A percentile compares a stretch with the other conserved stretches of the same genome.
These are phyloP conservation scores for Komagataella populi DNA, from an alignment of 805 yeast species.

Conservation along the genomic window DNA sequence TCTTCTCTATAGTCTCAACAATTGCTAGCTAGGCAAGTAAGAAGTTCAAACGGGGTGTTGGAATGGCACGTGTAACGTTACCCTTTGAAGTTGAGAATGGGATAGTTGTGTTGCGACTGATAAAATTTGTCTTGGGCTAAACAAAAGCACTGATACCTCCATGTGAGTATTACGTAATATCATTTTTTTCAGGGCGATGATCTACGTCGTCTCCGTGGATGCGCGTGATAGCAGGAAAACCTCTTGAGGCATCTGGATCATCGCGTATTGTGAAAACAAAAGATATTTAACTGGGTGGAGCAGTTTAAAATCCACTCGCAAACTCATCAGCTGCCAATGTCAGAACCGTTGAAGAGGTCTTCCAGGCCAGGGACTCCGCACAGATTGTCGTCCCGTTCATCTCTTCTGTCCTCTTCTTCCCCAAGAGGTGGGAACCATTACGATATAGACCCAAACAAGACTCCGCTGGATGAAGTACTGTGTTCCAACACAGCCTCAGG, in stretches of 20 bases:
- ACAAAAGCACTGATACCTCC: neutral
- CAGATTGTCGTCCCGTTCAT: neutral
- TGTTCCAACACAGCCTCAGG: neutral
- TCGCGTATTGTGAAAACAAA: neutral
- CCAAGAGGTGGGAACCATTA: slow-evolving; percentile 33
- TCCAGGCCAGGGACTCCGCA: neutral
- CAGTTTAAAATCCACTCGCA: neutral
- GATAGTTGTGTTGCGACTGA: neutral
- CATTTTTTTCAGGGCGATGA: neutral
- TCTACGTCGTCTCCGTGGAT: neutral
- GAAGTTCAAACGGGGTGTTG: neutral
- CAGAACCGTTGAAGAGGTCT: neutral
- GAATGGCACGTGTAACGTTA: neutral
- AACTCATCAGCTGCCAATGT: neutral
- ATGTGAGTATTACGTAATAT: neutral
- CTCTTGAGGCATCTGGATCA: neutral
- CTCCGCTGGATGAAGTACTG: slow-evolving; percentile 27
- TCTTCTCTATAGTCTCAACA: neutral
- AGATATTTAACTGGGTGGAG: neutral
- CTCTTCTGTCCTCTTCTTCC: neutral
- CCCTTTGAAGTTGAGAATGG: neutral
- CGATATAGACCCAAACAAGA: slow-evolving; percentile 22
- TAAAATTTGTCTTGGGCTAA: neutral
- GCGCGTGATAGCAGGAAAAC: neutral
- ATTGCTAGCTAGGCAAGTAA: neutral